These are phyloP conservation scores for Ambrosia trifida DNA, from an alignment of 129 eudicot genomes.

Conservation along the genomic window DNA sequence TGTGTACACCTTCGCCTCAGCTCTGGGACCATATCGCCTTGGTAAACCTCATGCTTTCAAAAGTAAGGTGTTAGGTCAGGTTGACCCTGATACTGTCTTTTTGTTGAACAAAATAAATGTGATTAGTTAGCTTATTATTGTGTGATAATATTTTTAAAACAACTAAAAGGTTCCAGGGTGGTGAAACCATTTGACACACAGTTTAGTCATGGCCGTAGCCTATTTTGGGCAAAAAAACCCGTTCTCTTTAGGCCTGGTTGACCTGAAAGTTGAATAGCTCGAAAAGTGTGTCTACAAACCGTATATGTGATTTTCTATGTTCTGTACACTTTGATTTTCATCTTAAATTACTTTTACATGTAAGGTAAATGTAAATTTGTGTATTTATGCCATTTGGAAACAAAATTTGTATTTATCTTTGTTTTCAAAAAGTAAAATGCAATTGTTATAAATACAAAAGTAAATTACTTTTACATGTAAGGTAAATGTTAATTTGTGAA, in stretches of 20 bases:
- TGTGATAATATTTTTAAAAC: neutral
- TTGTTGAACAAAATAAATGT: neutral
- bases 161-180: neutral
- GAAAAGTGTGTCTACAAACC: neutral
- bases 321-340: neutral
- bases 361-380: neutral
- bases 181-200: neutral
- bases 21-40: too few relatives aligned
- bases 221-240: neutral
- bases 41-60: too few relatives aligned
- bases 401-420: neutral
- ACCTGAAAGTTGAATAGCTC: neutral
- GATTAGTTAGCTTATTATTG: neutral
- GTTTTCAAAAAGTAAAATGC: neutral
- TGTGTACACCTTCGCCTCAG: too few relatives aligned
- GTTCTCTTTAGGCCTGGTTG: neutral
- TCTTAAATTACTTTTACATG: neutral
- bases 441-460: too few relatives aligned
- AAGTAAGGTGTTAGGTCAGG: neutral
- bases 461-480: neutral
- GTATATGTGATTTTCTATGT: neutral
- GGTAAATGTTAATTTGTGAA: neutral
- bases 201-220: neutral
- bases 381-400: neutral
- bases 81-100: too few relatives aligned